Base-by-base conservation (phyloP, 148 eudicot genomes). In the Heliamphora exappendiculata region DNA sequence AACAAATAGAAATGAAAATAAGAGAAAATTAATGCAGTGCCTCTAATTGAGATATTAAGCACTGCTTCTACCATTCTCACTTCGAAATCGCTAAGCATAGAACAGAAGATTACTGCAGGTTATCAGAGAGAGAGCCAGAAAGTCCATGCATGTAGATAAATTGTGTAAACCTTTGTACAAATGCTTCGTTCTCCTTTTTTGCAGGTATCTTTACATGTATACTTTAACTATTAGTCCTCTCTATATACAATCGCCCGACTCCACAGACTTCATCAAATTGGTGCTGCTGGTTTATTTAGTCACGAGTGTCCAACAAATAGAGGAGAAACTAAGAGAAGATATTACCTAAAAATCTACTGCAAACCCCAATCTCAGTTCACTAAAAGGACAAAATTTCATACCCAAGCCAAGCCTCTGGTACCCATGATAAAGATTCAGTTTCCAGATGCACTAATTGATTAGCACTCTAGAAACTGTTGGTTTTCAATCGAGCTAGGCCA, bases 401-500 rank as follows among this genome's bases (percentile, higher is more conserved):
- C 79, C 74, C 82, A 42, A 72, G 77, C 74, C 82, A 42, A 72
- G 77, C 83, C 36, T 67, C 34, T 8, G 62, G 68, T 67, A 67
- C 84, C 80, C 58, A 58, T 79, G 67, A 36, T 39, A 31, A 26
- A 20, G 36, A 64, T 63, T 70, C 37, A 58, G 47, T 65, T 62
- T 17, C 44, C 31, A 24, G 72, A 22, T 14, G 10, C 58, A 34
- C 17, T n/a, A 34, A 58, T 64, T 24, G 22, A 74, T 80, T 84
- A 90, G 79, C 88, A 85, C 77, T 86, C 89, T 49, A 81, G 80
- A 74, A 82, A 62, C 70, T 78, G 83, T 45, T 83, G 88, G 69
- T 72, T 72, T 60, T 85, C 87, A 4, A 36, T 71, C 33, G 87
- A 76, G 78, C 84, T 75, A 78, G 79, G 89, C 95, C 89, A 91